Conservation (phyloP, 2,329 filamentous ascomycete species). For the Fusarium albidum region DNA sequence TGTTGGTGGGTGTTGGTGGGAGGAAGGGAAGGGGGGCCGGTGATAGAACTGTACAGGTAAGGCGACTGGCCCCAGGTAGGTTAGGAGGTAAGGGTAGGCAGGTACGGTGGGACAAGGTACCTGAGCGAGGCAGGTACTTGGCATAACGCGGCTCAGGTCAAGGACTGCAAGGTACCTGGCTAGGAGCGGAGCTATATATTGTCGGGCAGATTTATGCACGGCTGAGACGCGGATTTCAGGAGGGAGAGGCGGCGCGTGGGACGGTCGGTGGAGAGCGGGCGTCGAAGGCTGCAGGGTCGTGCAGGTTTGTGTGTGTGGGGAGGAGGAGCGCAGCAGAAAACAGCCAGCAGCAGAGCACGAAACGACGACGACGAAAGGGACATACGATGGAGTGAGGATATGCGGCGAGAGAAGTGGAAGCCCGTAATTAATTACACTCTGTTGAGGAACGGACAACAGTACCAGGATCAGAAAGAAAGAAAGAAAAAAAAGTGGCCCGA, state of each 20-base stretch:
- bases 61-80: conserved; percentile 9
- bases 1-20: conserved; percentile 23
- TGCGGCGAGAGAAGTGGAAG: conserved; percentile 6
- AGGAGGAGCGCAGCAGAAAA: conserved; percentile 4
- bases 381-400: conserved; percentile 14
- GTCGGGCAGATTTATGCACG: conserved; percentile 40
- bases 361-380: conserved; percentile 23
- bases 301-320: conserved; percentile 30
- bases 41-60: conserved; percentile 34
- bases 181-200: conserved; percentile 32
- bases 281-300: conserved; percentile 35
- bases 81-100: conserved; percentile 4
- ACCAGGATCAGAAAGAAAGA: no score
- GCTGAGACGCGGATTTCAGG: conserved; percentile 44
- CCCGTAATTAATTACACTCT: no score
- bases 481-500: no score
- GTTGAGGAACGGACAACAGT: conserved; percentile 1
- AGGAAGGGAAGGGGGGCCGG: conserved; percentile 30
- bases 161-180: conserved; percentile 29
- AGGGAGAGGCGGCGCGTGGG: conserved; percentile 41
- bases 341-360: conserved; percentile 24
- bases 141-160: conserved; percentile 20
- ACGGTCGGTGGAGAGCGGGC: conserved; percentile 41
- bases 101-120: conserved; percentile 20
- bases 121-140: conserved; percentile 28